Percentiles rank a stretch among this genome's conserved stretches.
phyloP scores from a whole-genome alignment of 2,329 filamentous ascomycete species.

The Xylariaceae sp. region DNA sequence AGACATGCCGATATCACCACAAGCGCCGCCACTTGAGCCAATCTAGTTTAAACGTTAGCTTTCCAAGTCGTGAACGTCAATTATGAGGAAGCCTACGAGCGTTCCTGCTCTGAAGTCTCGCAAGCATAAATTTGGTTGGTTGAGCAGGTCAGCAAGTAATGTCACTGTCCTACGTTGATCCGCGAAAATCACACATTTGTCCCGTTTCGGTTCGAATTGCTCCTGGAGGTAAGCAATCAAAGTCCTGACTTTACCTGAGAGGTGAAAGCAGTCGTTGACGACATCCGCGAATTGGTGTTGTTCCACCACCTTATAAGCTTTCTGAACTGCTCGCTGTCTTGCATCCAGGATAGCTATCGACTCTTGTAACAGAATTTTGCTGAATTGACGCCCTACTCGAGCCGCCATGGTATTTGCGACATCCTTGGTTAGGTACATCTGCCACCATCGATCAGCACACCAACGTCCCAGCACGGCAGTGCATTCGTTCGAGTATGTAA shows the following conservation, averaged over 20 bases:
- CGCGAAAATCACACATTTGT: constrained; percentile 85
- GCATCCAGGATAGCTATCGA: constrained; percentile 21
- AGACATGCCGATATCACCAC: constrained; percentile 59
- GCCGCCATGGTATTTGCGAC: constrained; percentile 59
- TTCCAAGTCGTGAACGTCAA: too few relatives aligned
- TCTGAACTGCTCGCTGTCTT: constrained; percentile 43
- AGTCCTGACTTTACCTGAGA: constrained; percentile 71
- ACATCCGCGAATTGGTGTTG: constrained; percentile 43
- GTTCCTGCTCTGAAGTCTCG: constrained; percentile 52
- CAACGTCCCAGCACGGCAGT: constrained; percentile 71
- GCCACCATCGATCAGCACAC: constrained; percentile 82
- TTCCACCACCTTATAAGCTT: constrained; percentile 55
- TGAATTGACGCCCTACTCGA: constrained; percentile 43
- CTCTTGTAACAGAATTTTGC: constrained; percentile 26
- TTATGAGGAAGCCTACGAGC: constrained; percentile 42
- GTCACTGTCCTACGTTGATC: constrained; percentile 72
- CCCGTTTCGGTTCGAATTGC: constrained; percentile 56
- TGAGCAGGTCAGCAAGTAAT: constrained; percentile 66
- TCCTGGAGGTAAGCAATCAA: constrained; percentile 58
- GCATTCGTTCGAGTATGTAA: constrained; percentile 56
- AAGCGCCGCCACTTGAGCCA: constrained; percentile 41
- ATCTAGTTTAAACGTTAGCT: constrained; percentile 19
- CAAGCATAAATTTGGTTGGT: constrained; percentile 49
- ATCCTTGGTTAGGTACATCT: constrained; percentile 61
- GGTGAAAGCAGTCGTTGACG: constrained; percentile 25